phyloP scores from a whole-genome alignment of 2,329 filamentous ascomycete species.

The Cladosporium sp. region DNA sequence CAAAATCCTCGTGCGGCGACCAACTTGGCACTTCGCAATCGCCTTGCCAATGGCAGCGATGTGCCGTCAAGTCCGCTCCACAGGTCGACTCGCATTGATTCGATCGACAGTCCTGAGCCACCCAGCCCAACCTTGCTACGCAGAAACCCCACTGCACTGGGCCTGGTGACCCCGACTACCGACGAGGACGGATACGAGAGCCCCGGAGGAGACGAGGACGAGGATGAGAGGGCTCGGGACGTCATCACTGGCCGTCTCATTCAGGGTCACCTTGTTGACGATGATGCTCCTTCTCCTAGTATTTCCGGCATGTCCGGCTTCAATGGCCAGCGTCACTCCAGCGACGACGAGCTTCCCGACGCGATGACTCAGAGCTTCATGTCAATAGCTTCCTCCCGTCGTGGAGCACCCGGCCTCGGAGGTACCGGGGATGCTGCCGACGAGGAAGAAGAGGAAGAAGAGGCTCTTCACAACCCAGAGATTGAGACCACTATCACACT shows the following conservation, averaged over 20 bases:
- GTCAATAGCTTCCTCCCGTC: constrained; percentile 74
- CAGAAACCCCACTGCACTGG: constrained; percentile 30
- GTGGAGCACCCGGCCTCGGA: constrained; percentile 63
- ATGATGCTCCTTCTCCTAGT: constrained; percentile 80
- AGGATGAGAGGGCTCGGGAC: constrained; percentile 67
- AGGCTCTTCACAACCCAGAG: constrained; percentile 75
- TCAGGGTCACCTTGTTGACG: constrained; percentile 92
- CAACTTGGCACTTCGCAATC: constrained; percentile 23
- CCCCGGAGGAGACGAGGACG: constrained; percentile 35
- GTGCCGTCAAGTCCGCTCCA: constrained; percentile 34
- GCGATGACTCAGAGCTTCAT: constrained; percentile 81
- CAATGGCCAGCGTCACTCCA: constrained; percentile 45
- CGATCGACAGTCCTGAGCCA: constrained; percentile 23
- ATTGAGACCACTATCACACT: constrained; percentile 94
- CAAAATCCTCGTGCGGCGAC: constrained; percentile 13
- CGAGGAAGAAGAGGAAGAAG: constrained; percentile 89
- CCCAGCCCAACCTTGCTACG: constrained; percentile 18
- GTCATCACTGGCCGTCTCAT: constrained; percentile 89
- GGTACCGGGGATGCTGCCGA: constrained; percentile 81
- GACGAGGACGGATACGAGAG: constrained; percentile 38
- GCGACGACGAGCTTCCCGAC: constrained; percentile 65
- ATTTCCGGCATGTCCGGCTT: constrained; percentile 59
- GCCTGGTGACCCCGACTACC: constrained; percentile 27
- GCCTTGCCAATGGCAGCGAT: constrained; percentile 30
- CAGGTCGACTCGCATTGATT: constrained; percentile 33